Evolutionary conservation across 192 early-diverging fungal genomes (phyloP), one percentile per base, ranked within the genome.

Genomic region (Coemansia sp.): DNA sequence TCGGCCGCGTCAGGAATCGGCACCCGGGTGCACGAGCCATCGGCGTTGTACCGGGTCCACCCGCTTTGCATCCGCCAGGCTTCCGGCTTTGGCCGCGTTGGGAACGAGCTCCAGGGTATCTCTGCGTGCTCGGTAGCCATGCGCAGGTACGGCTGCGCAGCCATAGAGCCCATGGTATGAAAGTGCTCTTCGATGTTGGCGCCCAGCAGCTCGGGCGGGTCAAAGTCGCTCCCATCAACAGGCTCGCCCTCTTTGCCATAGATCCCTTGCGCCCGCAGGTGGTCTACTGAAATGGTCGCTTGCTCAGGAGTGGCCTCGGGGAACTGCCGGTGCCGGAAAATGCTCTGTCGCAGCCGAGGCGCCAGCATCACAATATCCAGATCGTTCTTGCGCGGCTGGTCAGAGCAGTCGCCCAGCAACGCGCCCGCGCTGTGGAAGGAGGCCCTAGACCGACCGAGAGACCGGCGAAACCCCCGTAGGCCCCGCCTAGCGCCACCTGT

Each of bases 41-140:
- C 71, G 3, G 47, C 20, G 11, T 55, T 67, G 49, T 98, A 98
- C 2, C 83, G 76, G 4, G 85, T 89, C 96, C 93, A 98, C 9
- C 92, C 92, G 14, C 67, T 37, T 13, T 51, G 53, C 25, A 62
- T 54, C 3, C 35, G 25, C 90, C 90, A 92, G 10, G 50, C 10
- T 4, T 51, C 66, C 5, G 80, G 74, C 13, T 23, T 36, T 14
- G 81, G 78, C 32, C 51, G 30, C 26, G 37, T 29, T 1, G 82
- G 81, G 3, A 64, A 38, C n/a, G 48, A 28, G 10, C 7, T 20
- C 2, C 74, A 40, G 0, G 39, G 39, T 7, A 44, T 25, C 1
- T 46, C 37, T 1, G 74, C 78, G 54, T 82, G 77, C 11, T 18
- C 9, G 13, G 66, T 40, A 12, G 88, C 82, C 37, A 83, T 59